Evolutionary conservation across 345 rosid species (phyloP), one percentile per base, ranked within the genome.

Genomic region (Citrus australasica): DNA sequence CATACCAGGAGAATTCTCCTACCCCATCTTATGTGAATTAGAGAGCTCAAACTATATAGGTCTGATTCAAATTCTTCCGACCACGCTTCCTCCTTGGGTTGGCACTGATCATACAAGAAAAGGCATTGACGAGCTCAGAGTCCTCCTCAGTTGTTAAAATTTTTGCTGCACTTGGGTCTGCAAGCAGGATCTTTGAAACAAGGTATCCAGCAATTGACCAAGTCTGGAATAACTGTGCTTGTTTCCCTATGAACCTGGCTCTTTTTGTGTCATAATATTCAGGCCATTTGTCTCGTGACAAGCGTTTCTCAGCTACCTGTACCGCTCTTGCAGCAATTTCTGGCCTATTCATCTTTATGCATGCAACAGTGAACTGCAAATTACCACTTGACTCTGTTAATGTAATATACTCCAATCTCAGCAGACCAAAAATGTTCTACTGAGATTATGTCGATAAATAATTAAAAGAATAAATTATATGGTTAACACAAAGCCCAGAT

Each of bases 121-220:
- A 85, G 55, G 90, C 87, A 61, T 82, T 88, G 67, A 86, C 85
- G 28, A 86, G 88, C 56, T 83, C 88, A 0, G 85, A 40, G 79
- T 87, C 92, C 73, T 87, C 92, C n/a, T 87, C 86, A 0, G 82
- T 82, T 25, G 83, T 77, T 4, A 89, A 84, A 74, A 87, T 85
- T 83, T 79, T 82, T 11, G 90, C 90, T 17, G 84, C 82, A 51
- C 62, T 67, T 42, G 86, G 90, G 38, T 89, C 79, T 0, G 85
- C 81, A 59, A 87, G 89, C 33, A 89, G 78, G 37, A 87, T 80
- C 78, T 89, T 89, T 25, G 92, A 81, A 79, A 87, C 90, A 7
- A 89, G 88, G 77, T 80, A 87, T 63, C 90, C 87, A 1, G 90
- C 90, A 70, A 89, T 87, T 4, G 89, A 83, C 89, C 92, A 89